phyloP scores from a whole-genome alignment of 345 rosid species.

The Citrus australasica region DNA sequence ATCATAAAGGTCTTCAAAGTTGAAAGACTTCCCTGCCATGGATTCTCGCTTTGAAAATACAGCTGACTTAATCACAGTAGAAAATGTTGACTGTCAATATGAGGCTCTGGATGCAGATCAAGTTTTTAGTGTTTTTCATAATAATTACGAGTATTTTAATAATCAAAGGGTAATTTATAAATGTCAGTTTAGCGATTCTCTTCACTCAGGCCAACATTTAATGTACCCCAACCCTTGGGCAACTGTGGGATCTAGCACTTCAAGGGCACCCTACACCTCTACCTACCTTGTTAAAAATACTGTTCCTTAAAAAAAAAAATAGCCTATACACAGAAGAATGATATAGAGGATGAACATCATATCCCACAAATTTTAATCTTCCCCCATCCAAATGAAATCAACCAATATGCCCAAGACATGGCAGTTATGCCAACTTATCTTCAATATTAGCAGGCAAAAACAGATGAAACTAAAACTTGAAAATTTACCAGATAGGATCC shows the following conservation, averaged over 20 bases:
- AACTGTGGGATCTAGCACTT: neutral
- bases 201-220: neutral
- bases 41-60: neutral
- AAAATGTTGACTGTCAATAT: neutral
- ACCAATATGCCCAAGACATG: neutral
- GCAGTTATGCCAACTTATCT: neutral
- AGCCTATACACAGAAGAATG: neutral
- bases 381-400: neutral
- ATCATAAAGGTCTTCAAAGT: neutral
- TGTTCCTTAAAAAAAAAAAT: neutral
- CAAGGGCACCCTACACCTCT: neutral
- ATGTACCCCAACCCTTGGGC: neutral
- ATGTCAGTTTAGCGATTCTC: neutral
- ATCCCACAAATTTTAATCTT: neutral
- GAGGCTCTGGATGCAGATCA: neutral
- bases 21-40: neutral
- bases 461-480: neutral
- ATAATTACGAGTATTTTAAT: neutral
- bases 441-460: neutral
- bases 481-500: neutral
- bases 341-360: neutral
- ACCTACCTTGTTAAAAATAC: neutral
- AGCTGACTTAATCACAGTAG: neutral
- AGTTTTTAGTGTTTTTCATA: neutral
- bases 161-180: neutral